Base-by-base conservation (phyloP, 106 monocot species). In the Allium fistulosum region DNA sequence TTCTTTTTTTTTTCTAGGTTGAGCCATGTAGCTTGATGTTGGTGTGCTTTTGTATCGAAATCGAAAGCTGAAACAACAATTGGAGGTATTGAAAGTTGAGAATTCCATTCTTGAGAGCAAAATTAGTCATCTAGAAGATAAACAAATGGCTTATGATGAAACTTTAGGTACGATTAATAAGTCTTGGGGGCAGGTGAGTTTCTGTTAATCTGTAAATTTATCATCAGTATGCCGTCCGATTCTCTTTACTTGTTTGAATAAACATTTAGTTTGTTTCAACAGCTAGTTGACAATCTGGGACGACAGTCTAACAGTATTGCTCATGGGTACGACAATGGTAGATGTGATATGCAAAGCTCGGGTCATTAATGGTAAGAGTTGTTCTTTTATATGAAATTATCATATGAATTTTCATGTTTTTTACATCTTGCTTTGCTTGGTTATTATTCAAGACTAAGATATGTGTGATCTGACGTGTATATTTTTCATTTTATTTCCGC, bases 21-120 rank as follows among this genome's bases (percentile, higher is more conserved):
- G 22, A 22, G 22, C 22, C 22, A 22, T 22, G 22, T 22, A 22
- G 22, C 22, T 22, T 22, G 22, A 22, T 22, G 22, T 22, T 22
- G 22, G 77, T 83, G 93, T 99, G n/a, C 89, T 93, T 62, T 84
- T 83, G 67, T 99, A 74, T 82, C 84, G 85, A 84, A 99, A 99
- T 73, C 84, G 92, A 81, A 99, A 99, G 74, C 87, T 99, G 75
- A 62, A 74, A 59, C 90, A 99, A 70, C 90, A 99, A 77, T 57
- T 99, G 49, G 93, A 99, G 81, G 84, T 78, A 53, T 89, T 90
- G 64, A 92, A 84, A 59, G 75, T 99, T 53, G 99, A 90, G 72
- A 85, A 76, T 71, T 74, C 51, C 79, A 69, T 64, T 64, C 84
- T 92, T 48, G 83, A 99, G 59, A 80, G 76, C 65, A 93, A 87